phyloP scores from a whole-genome alignment of 2,329 filamentous ascomycete genomes.

The Epicoccum nigrum region DNA sequence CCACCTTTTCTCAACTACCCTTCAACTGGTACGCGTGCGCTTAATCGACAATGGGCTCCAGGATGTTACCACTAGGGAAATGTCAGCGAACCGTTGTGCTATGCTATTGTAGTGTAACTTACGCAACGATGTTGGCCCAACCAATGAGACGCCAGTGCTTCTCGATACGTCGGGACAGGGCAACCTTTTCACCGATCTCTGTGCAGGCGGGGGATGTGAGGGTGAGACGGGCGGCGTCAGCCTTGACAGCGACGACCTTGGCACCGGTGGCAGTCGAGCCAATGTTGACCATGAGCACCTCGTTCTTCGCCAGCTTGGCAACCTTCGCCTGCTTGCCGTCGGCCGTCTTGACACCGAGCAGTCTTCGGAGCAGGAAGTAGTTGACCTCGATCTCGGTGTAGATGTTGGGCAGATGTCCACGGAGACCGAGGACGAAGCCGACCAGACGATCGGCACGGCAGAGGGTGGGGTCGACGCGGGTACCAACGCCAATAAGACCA shows the following conservation, averaged over 20 bases:
- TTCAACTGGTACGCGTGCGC: constrained; percentile 5
- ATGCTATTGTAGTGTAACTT: constrained; percentile 30
- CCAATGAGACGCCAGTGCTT: constrained; percentile 81
- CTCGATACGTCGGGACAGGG: constrained; percentile 93
- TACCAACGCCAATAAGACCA: constrained; percentile 95
- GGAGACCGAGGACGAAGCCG: constrained; percentile 94
- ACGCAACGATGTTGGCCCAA: constrained; percentile 53
- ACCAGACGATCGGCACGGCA: constrained; percentile 99
- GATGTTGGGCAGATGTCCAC: constrained; percentile 91
- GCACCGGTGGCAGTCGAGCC: constrained; percentile 96
- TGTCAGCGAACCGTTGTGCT: constrained; percentile 27
- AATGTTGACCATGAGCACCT: constrained; percentile 99
- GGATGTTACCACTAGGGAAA: constrained; percentile 44
- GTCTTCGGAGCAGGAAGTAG: constrained; percentile 94
- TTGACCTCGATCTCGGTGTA: constrained; percentile 97
- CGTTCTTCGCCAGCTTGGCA: constrained; percentile 96
- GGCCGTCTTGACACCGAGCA: constrained; percentile 95
- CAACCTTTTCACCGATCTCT: constrained; percentile 97
- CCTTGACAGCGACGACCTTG: constrained; percentile 96
- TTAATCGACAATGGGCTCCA: constrained; percentile 44
- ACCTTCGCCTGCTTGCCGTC: constrained; percentile 99
- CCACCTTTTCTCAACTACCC: no score
- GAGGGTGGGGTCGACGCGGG: constrained; percentile 93
- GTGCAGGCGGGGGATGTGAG: constrained; percentile 95
- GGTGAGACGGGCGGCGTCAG: constrained; percentile 93